Percentiles rank a stretch among this genome's conserved stretches.
Conservation (phyloP, 2,329 filamentous ascomycete genomes). For the Zasmidium angulare region DNA sequence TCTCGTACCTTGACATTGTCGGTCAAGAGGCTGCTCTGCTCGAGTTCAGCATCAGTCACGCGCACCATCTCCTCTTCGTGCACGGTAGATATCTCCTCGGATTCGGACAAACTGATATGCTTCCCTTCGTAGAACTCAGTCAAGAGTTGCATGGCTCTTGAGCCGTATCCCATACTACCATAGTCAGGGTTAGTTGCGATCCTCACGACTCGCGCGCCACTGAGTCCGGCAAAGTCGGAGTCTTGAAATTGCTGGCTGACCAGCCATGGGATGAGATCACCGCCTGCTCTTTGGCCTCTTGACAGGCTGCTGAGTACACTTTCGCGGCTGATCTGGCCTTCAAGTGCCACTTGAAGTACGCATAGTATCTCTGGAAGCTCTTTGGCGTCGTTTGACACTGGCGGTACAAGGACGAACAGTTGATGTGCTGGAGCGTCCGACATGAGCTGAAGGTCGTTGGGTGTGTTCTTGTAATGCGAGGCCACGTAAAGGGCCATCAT, state of each 20-base stretch:
- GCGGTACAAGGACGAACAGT: slow-evolving; percentile 88
- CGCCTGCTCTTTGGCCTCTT: slow-evolving; percentile 82
- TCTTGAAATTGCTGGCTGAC: slow-evolving; percentile 98
- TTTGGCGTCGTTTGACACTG: slow-evolving; percentile 72
- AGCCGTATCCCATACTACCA: slow-evolving; percentile 87
- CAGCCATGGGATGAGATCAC: slow-evolving; percentile 95
- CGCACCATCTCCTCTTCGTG: slow-evolving; percentile 63
- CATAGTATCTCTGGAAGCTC: slow-evolving; percentile 89
- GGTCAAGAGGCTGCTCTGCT: slow-evolving; percentile 71
- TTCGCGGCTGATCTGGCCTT: slow-evolving; percentile 90
- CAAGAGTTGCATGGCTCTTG: slow-evolving; percentile 81
- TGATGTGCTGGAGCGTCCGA: slow-evolving; percentile 96
- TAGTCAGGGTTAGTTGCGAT: slow-evolving; percentile 98
- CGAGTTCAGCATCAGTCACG: slow-evolving; percentile 79
- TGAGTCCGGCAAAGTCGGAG: slow-evolving; percentile 90
- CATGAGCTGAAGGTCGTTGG: slow-evolving; percentile 97
- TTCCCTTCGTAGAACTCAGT: slow-evolving; percentile 94
- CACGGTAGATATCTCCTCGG: slow-evolving; percentile 48
- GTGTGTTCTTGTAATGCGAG: slow-evolving; percentile 97
- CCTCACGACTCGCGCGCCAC: slow-evolving; percentile 85
- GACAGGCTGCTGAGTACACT: slow-evolving; percentile 89
- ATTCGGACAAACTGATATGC: slow-evolving; percentile 80
- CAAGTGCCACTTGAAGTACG: slow-evolving; percentile 89
- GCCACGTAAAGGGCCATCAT: slow-evolving; percentile 98
- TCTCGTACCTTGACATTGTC: slow-evolving; percentile 90